These are phyloP conservation scores for Thelonectria rubi DNA, from an alignment of 2,329 filamentous ascomycete genomes.

Conservation along the genomic window DNA sequence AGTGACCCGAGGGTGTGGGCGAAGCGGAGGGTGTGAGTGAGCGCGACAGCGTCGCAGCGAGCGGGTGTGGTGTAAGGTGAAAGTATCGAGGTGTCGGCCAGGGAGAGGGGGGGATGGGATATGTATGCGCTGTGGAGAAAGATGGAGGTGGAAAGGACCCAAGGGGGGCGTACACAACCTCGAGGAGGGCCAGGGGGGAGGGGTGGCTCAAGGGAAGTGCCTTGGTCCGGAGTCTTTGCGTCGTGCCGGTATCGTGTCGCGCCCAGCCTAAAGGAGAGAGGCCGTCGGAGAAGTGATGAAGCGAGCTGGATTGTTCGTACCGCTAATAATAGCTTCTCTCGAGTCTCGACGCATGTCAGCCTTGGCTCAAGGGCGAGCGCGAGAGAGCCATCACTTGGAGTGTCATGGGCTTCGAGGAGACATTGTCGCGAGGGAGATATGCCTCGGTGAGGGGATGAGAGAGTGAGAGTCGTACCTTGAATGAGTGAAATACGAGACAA, in stretches of 20 bases:
- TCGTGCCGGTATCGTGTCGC: neutral
- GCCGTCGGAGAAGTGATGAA: neutral
- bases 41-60: conserved; percentile 38
- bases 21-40: conserved; percentile 32
- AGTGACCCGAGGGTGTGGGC: conserved; percentile 22
- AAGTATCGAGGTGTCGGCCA: conserved; percentile 38
- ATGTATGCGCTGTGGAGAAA: neutral
- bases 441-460: too few relatives aligned
- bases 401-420: neutral
- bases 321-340: neutral
- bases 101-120: conserved; percentile 20
- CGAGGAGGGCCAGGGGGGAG: neutral
- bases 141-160: conserved; percentile 19
- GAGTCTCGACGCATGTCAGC: neutral
- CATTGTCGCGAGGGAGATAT: too few relatives aligned
- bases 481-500: too few relatives aligned
- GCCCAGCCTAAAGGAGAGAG: neutral
- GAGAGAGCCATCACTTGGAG: neutral
- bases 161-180: conserved; percentile 17
- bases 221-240: neutral
- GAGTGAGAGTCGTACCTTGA: too few relatives aligned
- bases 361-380: neutral
- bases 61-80: conserved; percentile 40
- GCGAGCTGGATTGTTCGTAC: neutral
- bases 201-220: neutral